A percentile compares a stretch with the other conserved stretches of the same genome.
Evolutionary conservation across 495 filamentous ascomycete genomes (phyloP).

Genomic region (Parachaetomium inaequale): DNA sequence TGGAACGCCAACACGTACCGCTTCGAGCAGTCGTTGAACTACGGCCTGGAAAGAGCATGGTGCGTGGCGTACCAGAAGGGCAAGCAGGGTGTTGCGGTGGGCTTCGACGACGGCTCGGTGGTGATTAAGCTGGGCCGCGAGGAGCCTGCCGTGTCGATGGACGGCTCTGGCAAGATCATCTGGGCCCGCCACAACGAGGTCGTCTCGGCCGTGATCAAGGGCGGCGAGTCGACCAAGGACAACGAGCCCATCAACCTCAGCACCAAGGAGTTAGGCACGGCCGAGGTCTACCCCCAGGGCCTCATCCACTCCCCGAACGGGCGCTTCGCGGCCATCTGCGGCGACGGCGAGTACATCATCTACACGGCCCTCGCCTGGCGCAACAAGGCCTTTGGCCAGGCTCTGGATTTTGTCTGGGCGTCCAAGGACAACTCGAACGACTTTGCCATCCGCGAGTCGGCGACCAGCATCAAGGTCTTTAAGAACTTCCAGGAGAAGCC

Average conservation of each 20-base stretch:
- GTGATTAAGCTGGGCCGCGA: constrained; percentile 97
- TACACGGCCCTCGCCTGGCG: constrained; percentile 96
- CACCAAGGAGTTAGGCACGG: constrained; percentile 90
- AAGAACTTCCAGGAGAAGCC: constrained; percentile 95
- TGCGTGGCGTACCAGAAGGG: constrained; percentile 93
- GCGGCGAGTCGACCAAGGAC: constrained; percentile 81
- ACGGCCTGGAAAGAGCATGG: constrained; percentile 94
- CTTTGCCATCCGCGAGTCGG: constrained; percentile 91
- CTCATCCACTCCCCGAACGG: constrained; percentile 95
- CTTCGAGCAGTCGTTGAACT: constrained; percentile 91
- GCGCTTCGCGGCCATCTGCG: constrained; percentile 93
- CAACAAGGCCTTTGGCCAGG: constrained; percentile 95
- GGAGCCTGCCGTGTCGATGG: constrained; percentile 97
- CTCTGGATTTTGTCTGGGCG: constrained; percentile 95
- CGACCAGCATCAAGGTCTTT: constrained; percentile 92
- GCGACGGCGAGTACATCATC: constrained; percentile 97
- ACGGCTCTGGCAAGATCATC: constrained; percentile 88
- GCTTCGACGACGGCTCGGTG: constrained; percentile 96
- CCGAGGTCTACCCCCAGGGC: constrained; percentile 94
- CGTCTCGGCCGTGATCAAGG: constrained; percentile 91
- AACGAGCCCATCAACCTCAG: constrained; percentile 79
- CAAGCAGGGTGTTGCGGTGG: constrained; percentile 88
- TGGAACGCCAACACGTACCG: constrained; percentile 98
- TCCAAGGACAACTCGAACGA: constrained; percentile 98
- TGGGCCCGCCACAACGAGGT: constrained; percentile 95